Base-by-base conservation (phyloP, 345 rosid genomes). In the Alliaria petiolata region DNA sequence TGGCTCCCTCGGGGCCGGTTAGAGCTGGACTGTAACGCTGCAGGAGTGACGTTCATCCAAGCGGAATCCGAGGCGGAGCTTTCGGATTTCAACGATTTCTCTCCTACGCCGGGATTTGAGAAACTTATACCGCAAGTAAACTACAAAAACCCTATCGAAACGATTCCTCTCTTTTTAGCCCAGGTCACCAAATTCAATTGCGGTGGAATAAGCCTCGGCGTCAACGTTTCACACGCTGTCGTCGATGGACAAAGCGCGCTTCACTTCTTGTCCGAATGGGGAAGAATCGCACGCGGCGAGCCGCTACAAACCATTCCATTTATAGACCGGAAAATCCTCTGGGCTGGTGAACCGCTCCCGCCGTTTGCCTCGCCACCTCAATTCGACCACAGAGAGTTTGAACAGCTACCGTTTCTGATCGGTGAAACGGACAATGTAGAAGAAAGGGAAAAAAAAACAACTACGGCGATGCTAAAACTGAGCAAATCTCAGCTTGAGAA, bases 171-270 rank as follows among this genome's bases (percentile, higher is more conserved):
- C 5, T 9, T 83, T 46, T 44, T 83, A 20, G 87, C 77, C 19
- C 87, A 85, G 46, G 58, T 87, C 39, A 87, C 92, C 4, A 78
- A 13, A 50, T 87, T 87, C 68, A 76, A 72, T 34, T 87, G 92
- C 5, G 89, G 86, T 14, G 85, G 85, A 17, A 15, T 85, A 33
- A 69, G 83, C 67, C 78, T 84, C 2, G 50, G 89, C 30, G 42
- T 81, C 11, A 78, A 71, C 5, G 33, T 84, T n/a, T 87, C 92
- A 13, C 89, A 85, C 26, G 86, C 78, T 0, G 67, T 84, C 2
- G 87, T 75, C 6, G 92, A 87, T 62, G 92, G 92, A 8, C 79
- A 52, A 57, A 82, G 89, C 44, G 85, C 86, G 0, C 82, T 82
- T 58, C 89, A 82, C 44, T 85, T 87, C 51, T 39, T 74, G 7